Evolutionary conservation across 1,139 yeast genomes (phyloP).

Genomic region (Saccharomyces hybrid): DNA sequence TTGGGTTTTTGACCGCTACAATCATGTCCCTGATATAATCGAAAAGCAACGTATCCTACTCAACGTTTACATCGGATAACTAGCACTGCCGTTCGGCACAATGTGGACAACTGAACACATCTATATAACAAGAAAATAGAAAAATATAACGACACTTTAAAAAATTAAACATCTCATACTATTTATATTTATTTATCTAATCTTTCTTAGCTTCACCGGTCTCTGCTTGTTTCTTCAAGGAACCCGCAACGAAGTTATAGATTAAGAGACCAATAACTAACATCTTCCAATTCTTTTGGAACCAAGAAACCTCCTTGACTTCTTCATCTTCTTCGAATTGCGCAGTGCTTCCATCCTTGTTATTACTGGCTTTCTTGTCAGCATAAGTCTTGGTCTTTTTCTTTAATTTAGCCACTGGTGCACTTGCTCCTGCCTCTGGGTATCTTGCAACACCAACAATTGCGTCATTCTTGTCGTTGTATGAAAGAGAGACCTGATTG

Average conservation of each 20-base stretch:
- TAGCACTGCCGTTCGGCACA: background rate
- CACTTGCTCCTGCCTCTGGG: conserved; percentile 18
- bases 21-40: background rate
- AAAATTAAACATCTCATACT: background rate
- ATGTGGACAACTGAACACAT: background rate
- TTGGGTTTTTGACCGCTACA: conserved; percentile 52
- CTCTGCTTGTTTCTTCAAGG: background rate
- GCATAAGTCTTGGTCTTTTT: conserved; percentile 29
- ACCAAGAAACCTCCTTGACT: conserved; percentile 20
- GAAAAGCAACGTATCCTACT: background rate
- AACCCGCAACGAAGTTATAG: conserved; percentile 13
- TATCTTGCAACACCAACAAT: conserved; percentile 11
- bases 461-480: conserved; percentile 12
- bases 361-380: conserved; percentile 19
- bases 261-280: conserved; percentile 23
- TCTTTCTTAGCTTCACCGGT: background rate
- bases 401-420: conserved; percentile 20
- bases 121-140: background rate
- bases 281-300: conserved; percentile 28
- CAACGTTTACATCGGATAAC: background rate
- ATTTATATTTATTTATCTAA: background rate
- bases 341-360: conserved; percentile 15
- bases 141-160: background rate
- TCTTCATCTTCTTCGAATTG: conserved; percentile 17
- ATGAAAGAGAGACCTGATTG: conserved; percentile 11